Evolutionary conservation across 2,329 filamentous ascomycete species (phyloP).

Genomic region (Aspergillus unguis): DNA sequence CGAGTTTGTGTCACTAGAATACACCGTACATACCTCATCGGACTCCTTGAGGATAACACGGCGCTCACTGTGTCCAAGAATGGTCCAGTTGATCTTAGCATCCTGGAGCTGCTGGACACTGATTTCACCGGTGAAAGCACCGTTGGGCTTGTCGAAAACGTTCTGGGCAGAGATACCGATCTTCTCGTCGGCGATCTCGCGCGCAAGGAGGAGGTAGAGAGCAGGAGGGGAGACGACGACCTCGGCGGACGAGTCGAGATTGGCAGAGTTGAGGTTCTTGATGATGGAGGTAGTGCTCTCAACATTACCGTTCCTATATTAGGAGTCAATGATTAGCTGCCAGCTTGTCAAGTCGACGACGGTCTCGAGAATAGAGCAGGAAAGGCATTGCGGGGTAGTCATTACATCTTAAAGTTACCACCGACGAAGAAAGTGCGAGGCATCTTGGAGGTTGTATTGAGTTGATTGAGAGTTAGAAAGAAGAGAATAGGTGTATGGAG

Average conservation of each 20-base stretch:
- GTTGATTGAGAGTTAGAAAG: slow-evolving; percentile 10
- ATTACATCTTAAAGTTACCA: slow-evolving; percentile 99
- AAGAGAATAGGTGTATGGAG: background rate
- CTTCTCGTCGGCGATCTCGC: slow-evolving; percentile 69
- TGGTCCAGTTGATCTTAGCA: slow-evolving; percentile 80
- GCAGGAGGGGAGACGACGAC: slow-evolving; percentile 89
- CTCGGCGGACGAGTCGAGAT: slow-evolving; percentile 65
- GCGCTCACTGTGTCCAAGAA: slow-evolving; percentile 93
- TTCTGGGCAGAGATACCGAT: slow-evolving; percentile 93
- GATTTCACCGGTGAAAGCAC: slow-evolving; percentile 96
- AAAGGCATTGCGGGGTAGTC: slow-evolving; percentile 25
- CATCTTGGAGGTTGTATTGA: slow-evolving; percentile 59
- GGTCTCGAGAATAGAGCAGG: slow-evolving; percentile 15
- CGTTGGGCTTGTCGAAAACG: slow-evolving; percentile 94
- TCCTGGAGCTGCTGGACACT: slow-evolving; percentile 88
- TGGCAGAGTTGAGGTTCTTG: slow-evolving; percentile 79
- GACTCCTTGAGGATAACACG: slow-evolving; percentile 84
- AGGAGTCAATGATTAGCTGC: slow-evolving; percentile 23
- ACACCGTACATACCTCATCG: slow-evolving; percentile 55
- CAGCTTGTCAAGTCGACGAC: background rate
- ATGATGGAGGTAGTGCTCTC: slow-evolving; percentile 90
- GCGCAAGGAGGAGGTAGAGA: slow-evolving; percentile 84
- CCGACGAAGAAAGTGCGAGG: slow-evolving; percentile 95
- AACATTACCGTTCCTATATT: slow-evolving; percentile 81
- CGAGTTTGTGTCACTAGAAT: background rate